Conservation (phyloP, 164 flowering plant species). For the Aristolochia fimbriata region DNA sequence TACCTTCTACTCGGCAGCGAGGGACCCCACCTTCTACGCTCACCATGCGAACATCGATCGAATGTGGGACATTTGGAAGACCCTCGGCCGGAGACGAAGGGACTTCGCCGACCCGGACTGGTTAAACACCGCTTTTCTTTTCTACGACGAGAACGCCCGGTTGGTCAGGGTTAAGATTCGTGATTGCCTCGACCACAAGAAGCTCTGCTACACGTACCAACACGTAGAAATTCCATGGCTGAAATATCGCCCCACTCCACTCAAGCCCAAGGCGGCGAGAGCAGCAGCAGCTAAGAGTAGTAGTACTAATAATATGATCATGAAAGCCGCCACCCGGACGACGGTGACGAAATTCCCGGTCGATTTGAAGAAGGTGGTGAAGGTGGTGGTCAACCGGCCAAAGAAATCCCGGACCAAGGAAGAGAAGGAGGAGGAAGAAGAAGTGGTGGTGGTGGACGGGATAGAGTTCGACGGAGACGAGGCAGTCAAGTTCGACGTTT, state of each 20-base stretch:
- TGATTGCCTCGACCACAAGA: conserved; percentile 29
- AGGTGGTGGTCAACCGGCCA: conserved; percentile 31
- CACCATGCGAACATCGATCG: conserved; percentile 29
- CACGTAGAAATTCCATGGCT: conserved; percentile 46
- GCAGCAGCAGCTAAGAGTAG: conserved; percentile 16
- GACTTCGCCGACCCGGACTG: conserved; percentile 26
- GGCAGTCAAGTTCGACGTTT: conserved; percentile 51
- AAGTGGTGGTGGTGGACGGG: conserved; percentile 9
- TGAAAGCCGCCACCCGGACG: conserved; percentile 15
- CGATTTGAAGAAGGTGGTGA: conserved; percentile 20
- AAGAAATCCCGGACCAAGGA: conserved; percentile 42
- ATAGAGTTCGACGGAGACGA: conserved; percentile 23
- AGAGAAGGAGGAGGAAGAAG: conserved; percentile 39
- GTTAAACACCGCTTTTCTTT: conserved; percentile 20
- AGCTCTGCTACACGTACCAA: conserved; percentile 38
- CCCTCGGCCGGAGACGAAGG: conserved; percentile 15
- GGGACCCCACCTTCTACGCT: conserved; percentile 15
- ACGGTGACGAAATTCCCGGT: conserved; percentile 21
- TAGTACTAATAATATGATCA: conserved; percentile 25
- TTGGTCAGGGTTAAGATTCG: conserved; percentile 23
- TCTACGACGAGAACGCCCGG: conserved; percentile 30
- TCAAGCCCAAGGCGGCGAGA: not conserved
- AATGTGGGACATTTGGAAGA: conserved; percentile 25
- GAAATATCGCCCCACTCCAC: conserved; percentile 17
- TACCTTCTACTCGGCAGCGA: conserved; percentile 18